Conservation (phyloP, 805 yeast species). For the Lachancea nothofagi region DNA sequence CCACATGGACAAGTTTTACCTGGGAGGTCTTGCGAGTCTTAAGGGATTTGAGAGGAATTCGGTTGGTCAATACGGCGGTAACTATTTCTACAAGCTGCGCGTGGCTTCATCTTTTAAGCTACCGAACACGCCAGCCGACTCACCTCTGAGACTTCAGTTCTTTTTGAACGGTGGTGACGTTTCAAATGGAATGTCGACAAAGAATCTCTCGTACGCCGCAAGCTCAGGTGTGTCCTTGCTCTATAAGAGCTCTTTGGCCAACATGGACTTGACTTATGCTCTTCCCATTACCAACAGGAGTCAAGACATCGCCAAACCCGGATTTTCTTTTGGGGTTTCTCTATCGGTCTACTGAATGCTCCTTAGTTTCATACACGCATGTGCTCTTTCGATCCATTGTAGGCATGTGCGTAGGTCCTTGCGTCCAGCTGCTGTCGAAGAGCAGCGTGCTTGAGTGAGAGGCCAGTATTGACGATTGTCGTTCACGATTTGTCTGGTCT, state of each 20-base stretch:
- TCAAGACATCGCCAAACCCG: conserved; percentile 46
- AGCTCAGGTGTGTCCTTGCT: conserved; percentile 48
- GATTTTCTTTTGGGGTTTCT: conserved; percentile 50
- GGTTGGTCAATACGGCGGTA: conserved; percentile 59
- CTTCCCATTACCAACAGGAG: conserved; percentile 46
- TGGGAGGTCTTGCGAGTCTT: conserved; percentile 62
- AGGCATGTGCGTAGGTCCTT: no score
- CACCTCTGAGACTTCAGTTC: conserved; percentile 57
- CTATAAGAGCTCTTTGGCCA: conserved; percentile 48
- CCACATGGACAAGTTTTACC: conserved; percentile 62
- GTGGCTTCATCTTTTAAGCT: conserved; percentile 47
- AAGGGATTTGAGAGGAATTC: conserved; percentile 60
- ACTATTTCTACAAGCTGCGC: conserved; percentile 44
- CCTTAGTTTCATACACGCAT: no score
- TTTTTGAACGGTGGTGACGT: conserved; percentile 55
- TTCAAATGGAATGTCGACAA: conserved; percentile 19
- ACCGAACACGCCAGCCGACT: conserved; percentile 40
- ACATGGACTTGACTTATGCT: conserved; percentile 50
- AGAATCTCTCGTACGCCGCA: conserved; percentile 33
- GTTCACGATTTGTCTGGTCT: no score
- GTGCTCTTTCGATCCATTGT: no score
- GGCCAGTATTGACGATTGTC: no score
- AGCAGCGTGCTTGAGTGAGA: no score
- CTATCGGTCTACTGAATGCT: conserved; percentile 41
- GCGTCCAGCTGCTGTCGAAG: no score